Conservation (phyloP, 345 rosid genomes). For the Eucalyptus lansdowneana region DNA sequence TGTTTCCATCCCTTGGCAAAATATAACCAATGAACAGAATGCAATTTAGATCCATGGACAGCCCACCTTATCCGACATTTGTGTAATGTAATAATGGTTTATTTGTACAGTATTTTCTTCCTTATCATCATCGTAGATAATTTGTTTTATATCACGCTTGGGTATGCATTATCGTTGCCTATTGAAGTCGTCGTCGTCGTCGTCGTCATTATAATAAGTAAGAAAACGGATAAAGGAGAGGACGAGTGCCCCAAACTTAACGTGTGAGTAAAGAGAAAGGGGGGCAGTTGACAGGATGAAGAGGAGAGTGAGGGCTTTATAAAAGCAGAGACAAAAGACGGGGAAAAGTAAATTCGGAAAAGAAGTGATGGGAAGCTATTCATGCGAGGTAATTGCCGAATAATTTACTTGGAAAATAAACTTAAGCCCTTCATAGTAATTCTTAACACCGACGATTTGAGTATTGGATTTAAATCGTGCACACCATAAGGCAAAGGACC, state of each 20-base stretch:
- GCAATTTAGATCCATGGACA: background rate
- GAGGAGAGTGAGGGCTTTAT: background rate
- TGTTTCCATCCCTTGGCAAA: background rate
- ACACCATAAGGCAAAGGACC: background rate
- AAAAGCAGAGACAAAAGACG: background rate
- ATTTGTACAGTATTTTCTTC: background rate
- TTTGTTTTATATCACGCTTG: background rate
- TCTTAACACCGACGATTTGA: background rate
- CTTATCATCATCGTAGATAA: background rate
- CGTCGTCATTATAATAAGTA: background rate
- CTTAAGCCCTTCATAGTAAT: background rate
- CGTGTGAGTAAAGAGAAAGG: background rate
- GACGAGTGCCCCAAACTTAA: background rate
- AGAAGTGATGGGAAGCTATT: background rate
- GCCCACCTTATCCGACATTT: background rate
- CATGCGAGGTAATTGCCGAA: background rate
- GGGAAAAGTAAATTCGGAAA: background rate
- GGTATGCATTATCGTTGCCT: background rate
- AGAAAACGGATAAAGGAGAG: background rate
- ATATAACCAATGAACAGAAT: background rate
- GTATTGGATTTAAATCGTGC: background rate
- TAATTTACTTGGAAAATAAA: background rate
- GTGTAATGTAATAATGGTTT: background rate
- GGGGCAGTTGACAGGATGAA: no score
- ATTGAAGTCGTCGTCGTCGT: no score